Evolutionary conservation across 139 green algal genomes (phyloP).

Genomic region (Picochlorum sp.): DNA sequence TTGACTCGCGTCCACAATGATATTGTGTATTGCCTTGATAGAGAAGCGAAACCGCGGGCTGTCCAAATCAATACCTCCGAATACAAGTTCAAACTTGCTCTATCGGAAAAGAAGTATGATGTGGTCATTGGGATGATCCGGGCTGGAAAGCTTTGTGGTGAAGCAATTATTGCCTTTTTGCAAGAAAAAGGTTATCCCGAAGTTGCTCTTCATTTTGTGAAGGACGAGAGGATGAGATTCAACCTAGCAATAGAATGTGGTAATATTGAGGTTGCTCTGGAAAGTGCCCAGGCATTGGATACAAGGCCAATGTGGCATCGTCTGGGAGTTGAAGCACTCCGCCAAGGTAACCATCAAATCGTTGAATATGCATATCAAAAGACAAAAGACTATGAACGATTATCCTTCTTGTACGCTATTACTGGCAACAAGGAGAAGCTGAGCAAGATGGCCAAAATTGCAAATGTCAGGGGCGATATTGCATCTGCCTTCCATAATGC

Average conservation of each 20-base stretch:
- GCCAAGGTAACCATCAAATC: slow-evolving; percentile 94
- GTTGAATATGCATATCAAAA: slow-evolving; percentile 99
- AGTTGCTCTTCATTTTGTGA: slow-evolving; percentile 92
- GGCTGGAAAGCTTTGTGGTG: slow-evolving; percentile 72
- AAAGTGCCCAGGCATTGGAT: slow-evolving; percentile 82
- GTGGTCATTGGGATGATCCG: slow-evolving; percentile 89
- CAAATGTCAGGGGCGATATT: slow-evolving; percentile 87
- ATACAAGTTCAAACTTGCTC: slow-evolving; percentile 98
- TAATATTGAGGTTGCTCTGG: slow-evolving; percentile 97
- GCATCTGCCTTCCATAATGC: slow-evolving; percentile 96
- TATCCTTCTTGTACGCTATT: slow-evolving; percentile 99
- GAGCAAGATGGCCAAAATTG: slow-evolving; percentile 97
- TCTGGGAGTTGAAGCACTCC: slow-evolving; percentile 75
- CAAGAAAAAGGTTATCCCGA: slow-evolving; percentile 97
- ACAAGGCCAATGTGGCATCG: slow-evolving; percentile 93
- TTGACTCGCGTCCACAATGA: slow-evolving; percentile 65
- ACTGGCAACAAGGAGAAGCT: slow-evolving; percentile 89
- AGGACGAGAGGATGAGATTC: slow-evolving; percentile 88
- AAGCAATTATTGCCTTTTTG: slow-evolving; percentile 97
- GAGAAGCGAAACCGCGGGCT: slow-evolving; percentile 83
- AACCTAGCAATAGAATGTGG: slow-evolving; percentile 88
- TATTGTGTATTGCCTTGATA: slow-evolving; percentile 84
- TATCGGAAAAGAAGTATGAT: slow-evolving; percentile 88
- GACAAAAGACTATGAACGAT: slow-evolving; percentile 93
- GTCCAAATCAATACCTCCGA: slow-evolving; percentile 91